A percentile compares a stretch with the other conserved stretches of the same genome.
Conservation (phyloP, 169 alveolate species). For the Eimeria necatrix region DNA sequence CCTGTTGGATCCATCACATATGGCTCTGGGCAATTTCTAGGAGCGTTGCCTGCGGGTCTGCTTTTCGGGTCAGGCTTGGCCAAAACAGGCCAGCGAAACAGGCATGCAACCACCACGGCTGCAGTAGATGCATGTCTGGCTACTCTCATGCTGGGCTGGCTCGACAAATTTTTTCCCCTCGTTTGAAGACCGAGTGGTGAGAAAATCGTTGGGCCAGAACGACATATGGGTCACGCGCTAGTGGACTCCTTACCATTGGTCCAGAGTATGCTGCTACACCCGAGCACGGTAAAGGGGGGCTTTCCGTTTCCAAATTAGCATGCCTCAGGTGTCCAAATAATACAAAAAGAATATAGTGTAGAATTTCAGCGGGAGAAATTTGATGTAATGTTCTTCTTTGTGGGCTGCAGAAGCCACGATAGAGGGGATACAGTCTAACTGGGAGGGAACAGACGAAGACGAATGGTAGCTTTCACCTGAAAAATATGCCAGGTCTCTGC, state of each 20-base stretch:
- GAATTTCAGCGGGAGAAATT: not conserved
- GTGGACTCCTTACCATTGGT: slow-evolving; percentile 3
- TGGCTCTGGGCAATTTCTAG: slow-evolving; percentile 35
- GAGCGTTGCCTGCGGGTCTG: not conserved
- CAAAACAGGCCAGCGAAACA: not conserved
- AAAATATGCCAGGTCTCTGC: no score
- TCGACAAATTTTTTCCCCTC: not conserved
- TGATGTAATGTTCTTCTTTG: not conserved
- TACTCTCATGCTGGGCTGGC: not conserved
- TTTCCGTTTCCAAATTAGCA: no score
- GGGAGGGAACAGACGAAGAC: no score
- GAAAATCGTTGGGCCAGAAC: not conserved
- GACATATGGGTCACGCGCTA: not conserved
- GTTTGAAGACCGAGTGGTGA: not conserved
- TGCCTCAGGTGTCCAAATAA: no score
- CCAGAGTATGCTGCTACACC: not conserved
- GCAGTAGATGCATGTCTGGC: not conserved
- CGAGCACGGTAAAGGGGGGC: no score
- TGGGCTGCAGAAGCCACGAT: slow-evolving; percentile 9
- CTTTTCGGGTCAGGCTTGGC: slow-evolving; percentile 22
- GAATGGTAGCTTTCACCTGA: no score
- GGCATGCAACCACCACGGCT: slow-evolving; percentile 46
- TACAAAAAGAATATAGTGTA: no score
- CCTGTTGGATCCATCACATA: slow-evolving; percentile 57
- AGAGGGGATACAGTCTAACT: not conserved